Conservation (phyloP, 2,329 filamentous ascomycete genomes). For the Talaromyces atroroseus region DNA sequence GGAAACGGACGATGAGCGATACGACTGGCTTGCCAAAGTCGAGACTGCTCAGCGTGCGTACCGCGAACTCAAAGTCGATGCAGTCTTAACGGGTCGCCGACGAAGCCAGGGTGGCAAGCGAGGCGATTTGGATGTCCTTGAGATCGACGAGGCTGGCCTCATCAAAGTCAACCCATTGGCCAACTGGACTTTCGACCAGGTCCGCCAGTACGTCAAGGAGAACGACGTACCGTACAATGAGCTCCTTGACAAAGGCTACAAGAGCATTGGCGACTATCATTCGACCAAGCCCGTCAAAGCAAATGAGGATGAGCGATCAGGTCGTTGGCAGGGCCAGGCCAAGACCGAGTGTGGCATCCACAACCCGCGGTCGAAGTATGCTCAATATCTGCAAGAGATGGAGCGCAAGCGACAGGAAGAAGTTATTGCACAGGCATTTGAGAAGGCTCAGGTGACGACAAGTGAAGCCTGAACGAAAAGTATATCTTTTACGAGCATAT, state of each 20-base stretch:
- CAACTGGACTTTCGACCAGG: constrained; percentile 87
- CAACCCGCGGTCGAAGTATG: constrained; percentile 93
- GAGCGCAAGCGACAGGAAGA: constrained; percentile 62
- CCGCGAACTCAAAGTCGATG: constrained; percentile 76
- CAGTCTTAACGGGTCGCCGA: constrained; percentile 85
- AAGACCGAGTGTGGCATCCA: constrained; percentile 99
- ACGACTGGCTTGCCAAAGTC: constrained; percentile 97
- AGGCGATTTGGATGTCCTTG: constrained; percentile 82
- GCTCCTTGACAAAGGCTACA: constrained; percentile 89
- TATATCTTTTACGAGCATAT: not conserved
- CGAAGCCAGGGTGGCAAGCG: constrained; percentile 90
- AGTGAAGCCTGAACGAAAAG: constrained; percentile 21
- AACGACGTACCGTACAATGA: constrained; percentile 91
- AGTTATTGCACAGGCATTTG: constrained; percentile 43
- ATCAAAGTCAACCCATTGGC: constrained; percentile 98
- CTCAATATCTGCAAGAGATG: constrained; percentile 71
- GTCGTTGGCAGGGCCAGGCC: constrained; percentile 89
- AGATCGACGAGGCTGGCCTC: constrained; percentile 83
- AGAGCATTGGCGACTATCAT: constrained; percentile 97
- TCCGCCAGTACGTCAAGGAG: constrained; percentile 78
- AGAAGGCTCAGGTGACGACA: constrained; percentile 21
- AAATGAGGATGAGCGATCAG: constrained; percentile 91
- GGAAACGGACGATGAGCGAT: constrained; percentile 79
- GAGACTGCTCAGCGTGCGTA: constrained; percentile 93
- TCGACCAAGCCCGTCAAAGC: constrained; percentile 85